A percentile compares a stretch with the other conserved stretches of the same genome.
Evolutionary conservation across 176 grass and related monocot genomes (phyloP).

Genomic region (Musa itinerans): DNA sequence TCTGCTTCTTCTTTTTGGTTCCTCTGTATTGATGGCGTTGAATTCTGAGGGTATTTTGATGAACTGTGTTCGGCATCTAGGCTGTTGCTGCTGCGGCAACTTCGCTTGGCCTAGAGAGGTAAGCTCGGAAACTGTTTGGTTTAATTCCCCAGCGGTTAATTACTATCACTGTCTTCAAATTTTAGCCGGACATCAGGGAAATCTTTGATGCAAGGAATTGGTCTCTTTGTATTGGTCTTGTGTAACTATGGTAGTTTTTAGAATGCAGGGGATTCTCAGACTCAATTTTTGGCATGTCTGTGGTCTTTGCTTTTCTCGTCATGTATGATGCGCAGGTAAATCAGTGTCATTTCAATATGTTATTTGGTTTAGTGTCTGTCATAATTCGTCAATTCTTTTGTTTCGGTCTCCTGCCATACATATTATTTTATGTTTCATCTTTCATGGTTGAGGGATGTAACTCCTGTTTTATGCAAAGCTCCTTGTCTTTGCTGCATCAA

Average conservation of each 20-base stretch:
- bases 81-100: slow-evolving; percentile 61
- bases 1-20: neutral
- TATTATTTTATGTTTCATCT: neutral
- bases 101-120: slow-evolving; percentile 80
- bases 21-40: neutral
- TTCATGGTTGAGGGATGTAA: neutral
- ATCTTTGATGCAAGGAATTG: slow-evolving; percentile 3
- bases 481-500: neutral
- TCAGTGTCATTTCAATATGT: no score
- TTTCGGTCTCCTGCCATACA: neutral
- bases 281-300: slow-evolving; percentile 81
- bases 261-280: slow-evolving; percentile 77
- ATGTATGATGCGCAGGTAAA: slow-evolving; percentile 96
- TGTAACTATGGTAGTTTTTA: slow-evolving; percentile 33
- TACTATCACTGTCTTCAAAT: neutral
- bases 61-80: slow-evolving; percentile 21
- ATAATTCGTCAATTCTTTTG: neutral
- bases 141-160: neutral
- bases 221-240: slow-evolving; percentile 17
- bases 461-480: neutral
- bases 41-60: neutral
- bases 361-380: neutral
- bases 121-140: slow-evolving; percentile 19
- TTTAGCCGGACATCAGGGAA: neutral
- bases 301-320: slow-evolving; percentile 71